These are phyloP conservation scores for Termitomyces sp. DNA, from an alignment of 768 basidiomycete species.

Conservation along the genomic window DNA sequence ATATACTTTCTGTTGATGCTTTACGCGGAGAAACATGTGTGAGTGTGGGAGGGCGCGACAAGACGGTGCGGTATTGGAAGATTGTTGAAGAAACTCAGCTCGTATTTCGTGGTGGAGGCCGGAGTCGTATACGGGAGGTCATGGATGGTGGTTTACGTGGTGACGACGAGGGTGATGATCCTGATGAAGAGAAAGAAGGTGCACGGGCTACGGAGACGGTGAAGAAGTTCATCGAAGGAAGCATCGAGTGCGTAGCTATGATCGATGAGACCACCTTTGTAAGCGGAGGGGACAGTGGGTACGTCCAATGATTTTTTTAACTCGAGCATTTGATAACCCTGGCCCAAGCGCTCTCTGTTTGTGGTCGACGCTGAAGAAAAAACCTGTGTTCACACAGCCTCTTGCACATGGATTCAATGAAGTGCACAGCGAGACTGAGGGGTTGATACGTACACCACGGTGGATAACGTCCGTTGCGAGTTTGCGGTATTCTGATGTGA, in stretches of 20 bases:
- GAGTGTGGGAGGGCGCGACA: constrained; percentile 85
- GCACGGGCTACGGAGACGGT: constrained; percentile 23
- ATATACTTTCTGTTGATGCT: constrained; percentile 70
- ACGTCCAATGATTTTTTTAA: constrained; percentile 24
- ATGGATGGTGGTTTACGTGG: constrained; percentile 70
- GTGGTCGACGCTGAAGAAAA: constrained; percentile 92
- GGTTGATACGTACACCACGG: constrained; percentile 68
- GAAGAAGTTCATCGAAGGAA: constrained; percentile 77
- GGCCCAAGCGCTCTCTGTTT: constrained; percentile 77
- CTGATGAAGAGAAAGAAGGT: constrained; percentile 20
- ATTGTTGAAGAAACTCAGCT: constrained; percentile 92
- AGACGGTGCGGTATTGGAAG: constrained; percentile 94
- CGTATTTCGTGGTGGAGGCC: constrained; percentile 94
- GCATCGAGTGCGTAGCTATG: constrained; percentile 90
- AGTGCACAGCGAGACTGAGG: constrained; percentile 65
- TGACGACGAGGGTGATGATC: constrained; percentile 49
- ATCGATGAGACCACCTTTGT: constrained; percentile 91
- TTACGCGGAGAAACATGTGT: constrained; percentile 81
- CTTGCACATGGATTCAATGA: constrained; percentile 86
- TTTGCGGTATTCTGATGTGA: constrained; percentile 84
- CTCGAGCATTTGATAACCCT: background rate
- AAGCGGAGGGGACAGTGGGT: constrained; percentile 97
- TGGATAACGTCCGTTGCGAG: constrained; percentile 88
- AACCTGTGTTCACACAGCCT: constrained; percentile 82
- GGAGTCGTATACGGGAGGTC: constrained; percentile 72